Evolutionary conservation across 768 basidiomycete genomes (phyloP), one percentile per base, ranked within the genome.

Genomic region (Cubamyces lactineus): DNA sequence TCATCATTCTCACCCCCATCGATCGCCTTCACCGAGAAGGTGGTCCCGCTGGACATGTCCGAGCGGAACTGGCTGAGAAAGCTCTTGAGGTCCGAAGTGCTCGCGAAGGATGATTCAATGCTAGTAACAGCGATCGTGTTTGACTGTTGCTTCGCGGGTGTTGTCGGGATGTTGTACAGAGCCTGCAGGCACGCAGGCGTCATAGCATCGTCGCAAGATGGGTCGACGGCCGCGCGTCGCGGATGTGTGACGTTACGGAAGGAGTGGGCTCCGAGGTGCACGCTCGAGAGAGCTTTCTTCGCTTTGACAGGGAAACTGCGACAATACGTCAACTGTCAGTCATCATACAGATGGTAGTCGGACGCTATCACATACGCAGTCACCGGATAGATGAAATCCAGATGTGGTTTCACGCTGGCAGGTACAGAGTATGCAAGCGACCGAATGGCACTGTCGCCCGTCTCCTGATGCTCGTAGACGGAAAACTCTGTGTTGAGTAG

Each of bases 371-470:
- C 69, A 23, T 64, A 72, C 65, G 70, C 52, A 15, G 67, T 66
- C 3, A 67, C 71, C 2, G 74, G 74, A 46, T 72, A 71, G n/a
- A 78, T 65, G 21, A 72, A 56, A 24, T 73, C 65, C 57, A 79
- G 63, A 55, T 73, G 69, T 2, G 58, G 59, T 49, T 69, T 64
- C 17, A 79, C 70, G 15, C 63, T 64, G 13, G 65, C 51, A 19
- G 77, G 78, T n/a, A 79, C 55, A 7, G 77, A 76, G 67, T 76
- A 77, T 19, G 65, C 60, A 17, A 79, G 70, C 1, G 77, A 76
- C 47, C 76, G 73, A 45, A 77, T 64, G 28, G 68, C 65, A 17
- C 66, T 49, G 45, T 55, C 64, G 30, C 75, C 74, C 28, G 70
- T 73, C 1, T 62, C 63, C n/a, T 51, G 8, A 58, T 79, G 72